Percentiles rank a stretch among this genome's conserved stretches.
phyloP scores from a whole-genome alignment of 2,329 filamentous ascomycete genomes.

The Rhinocladiella similis region DNA sequence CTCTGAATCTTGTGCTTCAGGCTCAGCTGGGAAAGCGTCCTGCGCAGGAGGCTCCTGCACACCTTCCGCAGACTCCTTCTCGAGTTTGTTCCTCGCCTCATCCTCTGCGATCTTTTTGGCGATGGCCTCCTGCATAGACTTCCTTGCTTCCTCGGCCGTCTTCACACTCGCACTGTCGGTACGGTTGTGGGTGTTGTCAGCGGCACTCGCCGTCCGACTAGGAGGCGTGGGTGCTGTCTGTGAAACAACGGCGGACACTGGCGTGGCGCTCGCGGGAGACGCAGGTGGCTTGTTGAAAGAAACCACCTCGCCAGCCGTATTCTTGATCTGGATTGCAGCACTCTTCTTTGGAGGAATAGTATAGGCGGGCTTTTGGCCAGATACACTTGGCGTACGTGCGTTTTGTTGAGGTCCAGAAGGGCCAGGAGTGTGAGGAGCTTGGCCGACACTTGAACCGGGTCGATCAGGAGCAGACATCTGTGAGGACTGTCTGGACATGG shows the following conservation, averaged over 20 bases:
- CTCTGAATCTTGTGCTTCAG: slow-evolving; percentile 31
- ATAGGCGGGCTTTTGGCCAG: slow-evolving; percentile 63
- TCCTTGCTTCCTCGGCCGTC: slow-evolving; percentile 77
- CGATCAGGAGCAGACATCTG: slow-evolving; percentile 72
- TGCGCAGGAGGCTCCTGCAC: slow-evolving; percentile 29
- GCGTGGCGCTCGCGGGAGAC: slow-evolving; percentile 54
- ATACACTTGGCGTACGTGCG: slow-evolving; percentile 58
- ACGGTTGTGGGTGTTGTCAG: slow-evolving; percentile 64
- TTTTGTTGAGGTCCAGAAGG: slow-evolving; percentile 47
- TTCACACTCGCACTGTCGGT: slow-evolving; percentile 71
- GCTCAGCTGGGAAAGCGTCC: slow-evolving; percentile 26
- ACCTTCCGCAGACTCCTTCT: slow-evolving; percentile 46
- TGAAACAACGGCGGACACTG: slow-evolving; percentile 63
- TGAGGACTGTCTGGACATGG: slow-evolving; percentile 81
- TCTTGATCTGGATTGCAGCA: slow-evolving; percentile 80
- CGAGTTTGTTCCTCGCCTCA: slow-evolving; percentile 44
- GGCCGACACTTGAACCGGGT: slow-evolving; percentile 60
- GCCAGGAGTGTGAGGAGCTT: slow-evolving; percentile 53
- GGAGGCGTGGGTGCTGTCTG: slow-evolving; percentile 78
- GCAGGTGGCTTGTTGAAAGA: slow-evolving; percentile 68
- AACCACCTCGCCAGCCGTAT: slow-evolving; percentile 73
- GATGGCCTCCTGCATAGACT: slow-evolving; percentile 65
- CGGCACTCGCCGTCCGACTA: slow-evolving; percentile 68
- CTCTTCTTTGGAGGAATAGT: slow-evolving; percentile 66
- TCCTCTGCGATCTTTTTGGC: slow-evolving; percentile 55